Conservation (phyloP, 371 early-diverging fungal genomes). For the Lichtheimia ornata region DNA sequence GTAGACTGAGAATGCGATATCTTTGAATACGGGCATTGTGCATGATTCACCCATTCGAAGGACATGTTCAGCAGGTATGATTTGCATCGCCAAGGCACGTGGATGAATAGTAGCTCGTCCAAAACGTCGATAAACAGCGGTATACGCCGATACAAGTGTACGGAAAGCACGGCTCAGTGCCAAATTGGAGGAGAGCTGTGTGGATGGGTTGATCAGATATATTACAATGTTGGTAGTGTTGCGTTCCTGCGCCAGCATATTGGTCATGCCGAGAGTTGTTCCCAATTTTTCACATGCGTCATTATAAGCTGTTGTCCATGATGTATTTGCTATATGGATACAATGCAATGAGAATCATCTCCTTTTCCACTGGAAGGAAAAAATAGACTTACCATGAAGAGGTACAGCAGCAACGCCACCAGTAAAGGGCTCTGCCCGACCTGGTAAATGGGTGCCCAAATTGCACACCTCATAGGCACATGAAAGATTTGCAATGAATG, state of each 20-base stretch:
- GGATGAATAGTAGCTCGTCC: conserved; percentile 7
- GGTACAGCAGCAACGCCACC: conserved; percentile 26
- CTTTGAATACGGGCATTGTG: conserved; percentile 55
- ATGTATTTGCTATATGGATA: conserved; percentile 11
- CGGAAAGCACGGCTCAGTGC: conserved; percentile 60
- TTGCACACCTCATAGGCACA: conserved; percentile 54
- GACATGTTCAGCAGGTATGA: conserved; percentile 59
- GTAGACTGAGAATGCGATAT: conserved; percentile 67
- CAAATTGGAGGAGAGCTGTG: conserved; percentile 51
- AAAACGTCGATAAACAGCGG: too few species aligned
- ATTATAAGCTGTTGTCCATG: conserved; percentile 40
- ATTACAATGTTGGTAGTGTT: conserved; percentile 44
- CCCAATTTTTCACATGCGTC: conserved; percentile 53
- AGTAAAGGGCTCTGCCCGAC: conserved; percentile 45
- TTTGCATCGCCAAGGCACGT: conserved; percentile 29
- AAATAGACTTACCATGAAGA: conserved; percentile 29
- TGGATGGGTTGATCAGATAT: conserved; percentile 61
- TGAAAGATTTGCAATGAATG: conserved; percentile 57
- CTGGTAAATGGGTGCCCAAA: conserved; percentile 56
- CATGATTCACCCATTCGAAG: conserved; percentile 39
- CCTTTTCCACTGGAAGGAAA: background rate
- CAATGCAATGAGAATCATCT: background rate
- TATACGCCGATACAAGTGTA: conserved; percentile 8
- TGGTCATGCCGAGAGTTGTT: conserved; percentile 27
- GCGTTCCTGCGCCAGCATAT: conserved; percentile 17